Conservation (phyloP, 1,284 basidiomycete genomes). For the Schizophyllum amplum region DNA sequence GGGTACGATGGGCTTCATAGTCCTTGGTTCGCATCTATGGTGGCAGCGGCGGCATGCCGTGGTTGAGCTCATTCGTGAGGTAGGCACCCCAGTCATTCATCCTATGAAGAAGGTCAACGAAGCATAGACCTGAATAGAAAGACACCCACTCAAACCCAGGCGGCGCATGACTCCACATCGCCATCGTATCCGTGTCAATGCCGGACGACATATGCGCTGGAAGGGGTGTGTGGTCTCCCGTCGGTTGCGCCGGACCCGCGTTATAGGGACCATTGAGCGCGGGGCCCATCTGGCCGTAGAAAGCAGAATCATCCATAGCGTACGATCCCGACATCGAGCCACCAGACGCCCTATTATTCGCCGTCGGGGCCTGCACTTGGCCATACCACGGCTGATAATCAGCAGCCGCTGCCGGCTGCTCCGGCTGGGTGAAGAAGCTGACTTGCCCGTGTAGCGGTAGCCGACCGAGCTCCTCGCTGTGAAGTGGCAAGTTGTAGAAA, state of each 20-base stretch:
- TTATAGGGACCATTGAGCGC: not conserved
- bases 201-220: not conserved
- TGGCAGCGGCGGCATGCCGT: not conserved
- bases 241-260: not conserved
- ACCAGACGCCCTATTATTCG: not conserved
- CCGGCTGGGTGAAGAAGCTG: constrained; percentile 3
- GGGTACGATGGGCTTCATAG: too few relatives aligned
- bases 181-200: constrained; percentile 4
- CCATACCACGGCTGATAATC: not conserved
- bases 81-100: constrained; percentile 11
- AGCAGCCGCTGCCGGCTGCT: not conserved
- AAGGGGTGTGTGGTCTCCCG: not conserved
- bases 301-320: not conserved
- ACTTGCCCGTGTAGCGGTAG: not conserved
- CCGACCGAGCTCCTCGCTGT: constrained; percentile 5
- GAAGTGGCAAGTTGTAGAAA: constrained; percentile 4
- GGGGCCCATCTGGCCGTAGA: not conserved
- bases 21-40: too few relatives aligned
- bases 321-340: not conserved
- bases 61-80: constrained; percentile 1
- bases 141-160: constrained; percentile 13
- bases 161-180: constrained; percentile 13
- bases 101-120: constrained; percentile 13
- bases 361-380: not conserved
- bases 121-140: not conserved